These are phyloP conservation scores for Zanthoxylum bungeanum DNA, from an alignment of 345 rosid species.

Conservation along the genomic window DNA sequence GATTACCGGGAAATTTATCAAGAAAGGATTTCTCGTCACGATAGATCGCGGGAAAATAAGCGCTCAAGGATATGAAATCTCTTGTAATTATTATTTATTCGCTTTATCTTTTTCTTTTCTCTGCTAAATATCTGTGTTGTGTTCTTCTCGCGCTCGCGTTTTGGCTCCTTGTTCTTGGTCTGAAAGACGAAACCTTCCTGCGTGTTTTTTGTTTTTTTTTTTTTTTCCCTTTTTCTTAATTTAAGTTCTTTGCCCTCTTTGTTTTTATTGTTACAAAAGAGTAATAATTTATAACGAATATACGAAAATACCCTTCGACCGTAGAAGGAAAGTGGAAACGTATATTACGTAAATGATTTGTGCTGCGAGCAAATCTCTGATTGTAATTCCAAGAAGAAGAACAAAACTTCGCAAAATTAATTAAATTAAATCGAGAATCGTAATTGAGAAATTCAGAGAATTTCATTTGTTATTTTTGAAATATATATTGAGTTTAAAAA, in stretches of 20 bases:
- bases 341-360: not conserved
- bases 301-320: conserved; percentile 7
- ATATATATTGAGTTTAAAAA: no score
- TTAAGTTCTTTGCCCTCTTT: not conserved
- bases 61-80: conserved; percentile 26
- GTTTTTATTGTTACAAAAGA: not conserved
- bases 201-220: conserved; percentile 15
- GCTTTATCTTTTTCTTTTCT: conserved; percentile 10
- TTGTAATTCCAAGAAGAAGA: not conserved
- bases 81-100: not conserved
- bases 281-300: not conserved
- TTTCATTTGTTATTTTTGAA: no score
- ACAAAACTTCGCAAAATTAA: no score
- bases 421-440: no score
- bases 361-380: not conserved
- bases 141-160: conserved; percentile 27
- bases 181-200: conserved; percentile 55
- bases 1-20: conserved; percentile 20
- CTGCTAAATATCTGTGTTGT: not conserved
- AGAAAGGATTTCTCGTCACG: not conserved
- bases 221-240: not conserved
- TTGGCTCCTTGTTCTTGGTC: conserved; percentile 35
- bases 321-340: not conserved
- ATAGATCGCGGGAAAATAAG: conserved; percentile 44
- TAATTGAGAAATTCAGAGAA: not conserved